phyloP scores from a whole-genome alignment of 768 basidiomycete species.

The Mycena leptocephala region DNA sequence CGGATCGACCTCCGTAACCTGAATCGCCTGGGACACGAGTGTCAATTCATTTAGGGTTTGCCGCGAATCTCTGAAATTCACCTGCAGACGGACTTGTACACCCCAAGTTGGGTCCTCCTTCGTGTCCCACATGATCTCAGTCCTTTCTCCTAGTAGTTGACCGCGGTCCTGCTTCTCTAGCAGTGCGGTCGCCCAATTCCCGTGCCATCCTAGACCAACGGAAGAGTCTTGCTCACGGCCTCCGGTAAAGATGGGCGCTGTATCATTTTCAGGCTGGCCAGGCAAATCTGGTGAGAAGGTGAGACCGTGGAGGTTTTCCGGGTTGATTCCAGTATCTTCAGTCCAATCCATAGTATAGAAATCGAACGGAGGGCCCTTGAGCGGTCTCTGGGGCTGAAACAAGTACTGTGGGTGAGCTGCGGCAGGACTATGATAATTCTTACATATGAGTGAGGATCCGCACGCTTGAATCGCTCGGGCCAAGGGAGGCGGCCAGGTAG shows the following conservation, averaged over 20 bases:
- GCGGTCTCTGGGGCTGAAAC: not conserved
- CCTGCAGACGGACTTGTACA: not conserved
- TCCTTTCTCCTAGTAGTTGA: slow-evolving; percentile 18
- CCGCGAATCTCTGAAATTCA: not conserved
- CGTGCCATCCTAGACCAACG: slow-evolving; percentile 17
- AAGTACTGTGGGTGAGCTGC: not conserved
- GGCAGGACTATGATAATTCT: not conserved
- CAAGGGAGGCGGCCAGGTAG: slow-evolving; percentile 5
- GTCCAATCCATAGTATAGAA: not conserved
- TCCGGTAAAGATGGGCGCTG: not conserved
- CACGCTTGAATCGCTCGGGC: slow-evolving; percentile 1
- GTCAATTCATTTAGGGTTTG: no score
- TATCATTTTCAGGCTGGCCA: not conserved
- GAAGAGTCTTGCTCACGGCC: not conserved
- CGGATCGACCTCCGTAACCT: not conserved
- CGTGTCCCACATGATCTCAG: not conserved
- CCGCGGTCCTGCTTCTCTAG: not conserved
- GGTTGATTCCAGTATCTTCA: not conserved
- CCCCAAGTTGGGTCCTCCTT: not conserved
- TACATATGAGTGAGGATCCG: not conserved
- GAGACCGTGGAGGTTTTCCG: not conserved
- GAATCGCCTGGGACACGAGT: no score
- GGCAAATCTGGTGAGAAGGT: slow-evolving; percentile 2
- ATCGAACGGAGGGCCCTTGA: slow-evolving; percentile 7
- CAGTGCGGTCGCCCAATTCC: not conserved